Conservation (phyloP, 1,139 yeast species). For the Pneumocystis sp. region DNA sequence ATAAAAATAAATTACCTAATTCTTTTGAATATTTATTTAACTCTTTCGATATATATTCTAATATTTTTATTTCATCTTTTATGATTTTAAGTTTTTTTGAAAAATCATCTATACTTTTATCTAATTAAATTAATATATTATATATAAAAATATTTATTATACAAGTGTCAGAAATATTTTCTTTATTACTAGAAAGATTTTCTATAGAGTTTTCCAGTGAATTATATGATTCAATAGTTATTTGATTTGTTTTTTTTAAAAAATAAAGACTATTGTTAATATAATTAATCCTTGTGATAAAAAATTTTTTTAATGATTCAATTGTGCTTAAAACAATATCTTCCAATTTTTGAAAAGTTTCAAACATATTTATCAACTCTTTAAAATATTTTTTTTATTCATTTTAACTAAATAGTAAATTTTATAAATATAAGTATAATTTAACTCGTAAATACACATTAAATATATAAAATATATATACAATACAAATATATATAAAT, state of each 20-base stretch:
- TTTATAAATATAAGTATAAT: background rate
- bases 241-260: background rate
- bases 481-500: background rate
- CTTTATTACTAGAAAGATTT: background rate
- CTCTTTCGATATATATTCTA: background rate
- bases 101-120: background rate
- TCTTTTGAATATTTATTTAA: background rate
- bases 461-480: background rate
- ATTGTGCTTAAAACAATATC: background rate
- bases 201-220: background rate
- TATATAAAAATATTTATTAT: background rate
- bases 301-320: background rate
- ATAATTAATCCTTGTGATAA: background rate
- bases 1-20: background rate
- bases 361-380: background rate
- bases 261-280: background rate
- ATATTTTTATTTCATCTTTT: background rate
- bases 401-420: background rate
- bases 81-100: background rate
- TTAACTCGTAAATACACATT: background rate
- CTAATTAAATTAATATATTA: background rate
- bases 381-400: background rate
- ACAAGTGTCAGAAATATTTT: background rate
- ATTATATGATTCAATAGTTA: background rate
- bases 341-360: background rate